These are phyloP conservation scores for Zygosaccharomyces gambellarensis DNA, from an alignment of 805 yeast species.

Conservation along the genomic window DNA sequence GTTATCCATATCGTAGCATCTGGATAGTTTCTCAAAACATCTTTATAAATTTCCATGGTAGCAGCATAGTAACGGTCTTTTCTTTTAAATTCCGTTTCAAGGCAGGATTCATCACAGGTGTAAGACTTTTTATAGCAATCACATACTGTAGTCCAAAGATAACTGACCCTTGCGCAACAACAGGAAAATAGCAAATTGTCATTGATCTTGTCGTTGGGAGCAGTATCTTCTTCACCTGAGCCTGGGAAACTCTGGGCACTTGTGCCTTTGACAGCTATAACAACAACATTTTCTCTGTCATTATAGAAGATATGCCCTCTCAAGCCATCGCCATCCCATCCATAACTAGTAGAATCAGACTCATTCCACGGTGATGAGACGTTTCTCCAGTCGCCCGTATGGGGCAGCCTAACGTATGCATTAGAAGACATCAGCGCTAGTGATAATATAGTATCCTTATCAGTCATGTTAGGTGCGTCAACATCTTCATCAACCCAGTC, in stretches of 20 bases:
- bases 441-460: constrained; percentile 64
- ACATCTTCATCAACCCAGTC: constrained; percentile 62
- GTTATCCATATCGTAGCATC: constrained; percentile 77
- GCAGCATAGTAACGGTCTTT: constrained; percentile 83
- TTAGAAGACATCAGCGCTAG: constrained; percentile 84
- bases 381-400: constrained; percentile 83
- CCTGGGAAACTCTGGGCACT: constrained; percentile 75
- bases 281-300: constrained; percentile 53
- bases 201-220: constrained; percentile 72
- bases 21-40: constrained; percentile 66
- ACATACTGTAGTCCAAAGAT: constrained; percentile 91
- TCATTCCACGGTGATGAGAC: constrained; percentile 56
- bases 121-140: constrained; percentile 82
- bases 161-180: constrained; percentile 90
- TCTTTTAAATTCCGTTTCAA: constrained; percentile 68
- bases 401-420: constrained; percentile 80
- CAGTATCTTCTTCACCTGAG: constrained; percentile 75
- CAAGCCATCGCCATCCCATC: constrained; percentile 83
- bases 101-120: constrained; percentile 83
- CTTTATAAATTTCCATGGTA: constrained; percentile 66
- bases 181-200: constrained; percentile 90
- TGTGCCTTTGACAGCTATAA: constrained; percentile 86
- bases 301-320: constrained; percentile 86
- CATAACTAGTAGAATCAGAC: constrained; percentile 55
- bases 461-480: constrained; percentile 68